Percentiles rank a stretch among this genome's conserved stretches.
phyloP scores from a whole-genome alignment of 164 flowering plant genomes.

The Tetracentron sinense region DNA sequence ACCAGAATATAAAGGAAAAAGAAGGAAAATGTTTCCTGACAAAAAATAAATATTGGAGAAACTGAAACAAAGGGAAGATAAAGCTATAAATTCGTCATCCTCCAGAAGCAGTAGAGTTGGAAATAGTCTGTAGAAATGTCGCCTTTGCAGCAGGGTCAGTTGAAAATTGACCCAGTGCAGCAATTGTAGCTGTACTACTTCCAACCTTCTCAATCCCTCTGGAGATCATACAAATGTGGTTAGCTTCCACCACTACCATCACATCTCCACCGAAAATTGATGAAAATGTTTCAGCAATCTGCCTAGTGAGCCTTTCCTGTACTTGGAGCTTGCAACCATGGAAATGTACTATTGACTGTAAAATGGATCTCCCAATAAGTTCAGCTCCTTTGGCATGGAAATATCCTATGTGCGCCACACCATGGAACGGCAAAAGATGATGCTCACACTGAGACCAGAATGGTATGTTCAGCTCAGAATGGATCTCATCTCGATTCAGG shows the following conservation, averaged over 20 bases:
- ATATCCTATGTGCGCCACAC: constrained; percentile 84
- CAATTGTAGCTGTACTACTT: constrained; percentile 85
- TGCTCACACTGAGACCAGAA: constrained; percentile 96
- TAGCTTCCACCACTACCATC: constrained; percentile 89
- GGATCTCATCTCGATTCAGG: constrained; percentile 24
- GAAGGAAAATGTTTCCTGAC: neutral
- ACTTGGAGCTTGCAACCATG: constrained; percentile 91
- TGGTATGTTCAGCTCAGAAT: constrained; percentile 59
- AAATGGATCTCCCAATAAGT: constrained; percentile 31
- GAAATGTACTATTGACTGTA: constrained; percentile 57
- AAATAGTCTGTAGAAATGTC: constrained; percentile 55
- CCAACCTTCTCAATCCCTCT: constrained; percentile 93
- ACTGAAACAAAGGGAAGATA: neutral
- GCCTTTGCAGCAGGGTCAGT: constrained; percentile 56
- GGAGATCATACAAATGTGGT: constrained; percentile 89
- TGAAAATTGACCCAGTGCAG: constrained; percentile 71
- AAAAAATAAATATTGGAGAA: too few relatives aligned
- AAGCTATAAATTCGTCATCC: constrained; percentile 12
- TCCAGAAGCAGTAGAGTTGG: constrained; percentile 22
- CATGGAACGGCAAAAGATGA: constrained; percentile 91
- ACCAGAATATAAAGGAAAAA: neutral
- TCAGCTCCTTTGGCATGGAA: constrained; percentile 25
- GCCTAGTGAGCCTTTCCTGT: constrained; percentile 89
- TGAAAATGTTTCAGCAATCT: constrained; percentile 83
- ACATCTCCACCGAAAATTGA: constrained; percentile 59